Evolutionary conservation across 768 basidiomycete species (phyloP).

Genomic region (Candolleomyces aberdarensis): DNA sequence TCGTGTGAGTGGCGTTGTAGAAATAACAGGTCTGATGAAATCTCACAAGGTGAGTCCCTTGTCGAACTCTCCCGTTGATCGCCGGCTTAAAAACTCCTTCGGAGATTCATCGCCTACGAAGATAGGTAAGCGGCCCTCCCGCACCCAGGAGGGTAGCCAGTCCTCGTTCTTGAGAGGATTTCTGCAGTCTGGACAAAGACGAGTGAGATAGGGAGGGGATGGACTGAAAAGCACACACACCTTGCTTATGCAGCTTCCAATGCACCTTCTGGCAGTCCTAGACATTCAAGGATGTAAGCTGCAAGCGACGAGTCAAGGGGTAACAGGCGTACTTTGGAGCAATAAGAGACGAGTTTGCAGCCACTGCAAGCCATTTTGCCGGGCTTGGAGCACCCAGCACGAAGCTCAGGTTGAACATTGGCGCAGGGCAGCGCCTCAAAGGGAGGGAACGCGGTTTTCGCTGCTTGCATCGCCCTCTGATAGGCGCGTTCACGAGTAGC

Average conservation of each 20-base stretch:
- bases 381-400: constrained; percentile 21
- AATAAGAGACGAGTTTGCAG: constrained; percentile 37
- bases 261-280: not conserved
- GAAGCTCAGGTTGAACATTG: constrained; percentile 21
- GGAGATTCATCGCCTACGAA: not conserved
- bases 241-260: constrained; percentile 1
- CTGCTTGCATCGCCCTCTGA: not conserved
- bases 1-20: not conserved
- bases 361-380: constrained; percentile 20
- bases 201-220: not conserved
- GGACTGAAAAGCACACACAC: not conserved
- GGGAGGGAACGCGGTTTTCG: constrained; percentile 10
- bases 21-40: not conserved
- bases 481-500: not conserved
- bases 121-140: not conserved
- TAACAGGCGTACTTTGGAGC: constrained; percentile 24
- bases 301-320: too few relatives aligned
- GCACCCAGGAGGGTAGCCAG: not conserved
- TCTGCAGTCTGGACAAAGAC: not conserved
- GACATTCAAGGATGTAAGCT: not conserved
- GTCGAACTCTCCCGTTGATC: not conserved
- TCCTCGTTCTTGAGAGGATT: not conserved
- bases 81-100: not conserved
- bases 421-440: constrained; percentile 29
- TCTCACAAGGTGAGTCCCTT: not conserved